Conservation (phyloP, 208 protist genomes). For the Porcisia hertigi region DNA sequence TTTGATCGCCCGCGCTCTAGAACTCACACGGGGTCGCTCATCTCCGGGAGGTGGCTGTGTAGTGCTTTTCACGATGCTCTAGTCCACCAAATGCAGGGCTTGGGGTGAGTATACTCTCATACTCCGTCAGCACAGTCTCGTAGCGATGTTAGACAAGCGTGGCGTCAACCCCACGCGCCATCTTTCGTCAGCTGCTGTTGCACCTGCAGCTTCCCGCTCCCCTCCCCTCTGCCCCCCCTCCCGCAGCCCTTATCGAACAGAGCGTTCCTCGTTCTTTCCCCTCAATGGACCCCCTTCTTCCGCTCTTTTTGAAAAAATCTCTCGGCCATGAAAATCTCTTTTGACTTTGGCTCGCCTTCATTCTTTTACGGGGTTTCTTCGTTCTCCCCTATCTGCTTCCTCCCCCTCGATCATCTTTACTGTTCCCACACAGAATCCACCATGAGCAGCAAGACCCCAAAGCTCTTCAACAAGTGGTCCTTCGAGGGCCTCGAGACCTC, state of each 20-base stretch:
- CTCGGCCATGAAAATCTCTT: too few relatives aligned
- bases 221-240: too few relatives aligned
- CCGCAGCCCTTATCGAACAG: too few relatives aligned
- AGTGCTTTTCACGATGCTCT: neutral
- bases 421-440: neutral
- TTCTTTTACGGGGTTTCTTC: neutral
- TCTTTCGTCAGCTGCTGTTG: neutral
- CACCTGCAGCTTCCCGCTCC: neutral
- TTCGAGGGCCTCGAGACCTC: conserved; percentile 76
- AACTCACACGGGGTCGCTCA: neutral
- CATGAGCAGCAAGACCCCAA: conserved; percentile 41
- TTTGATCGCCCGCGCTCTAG: neutral
- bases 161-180: neutral
- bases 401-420: neutral
- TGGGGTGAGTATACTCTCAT: neutral
- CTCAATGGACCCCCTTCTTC: too few relatives aligned
- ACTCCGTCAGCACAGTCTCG: neutral
- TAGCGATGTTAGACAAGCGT: neutral
- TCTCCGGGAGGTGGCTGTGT: neutral
- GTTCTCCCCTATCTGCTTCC: neutral
- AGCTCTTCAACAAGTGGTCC: conserved; percentile 93
- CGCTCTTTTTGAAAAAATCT: too few relatives aligned
- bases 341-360: neutral
- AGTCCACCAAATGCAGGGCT: neutral
- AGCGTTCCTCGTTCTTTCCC: too few relatives aligned